A percentile compares a stretch with the other conserved stretches of the same genome.
These are phyloP conservation scores for Glycine soja DNA, from an alignment of 306 rosid genomes.

Conservation along the genomic window DNA sequence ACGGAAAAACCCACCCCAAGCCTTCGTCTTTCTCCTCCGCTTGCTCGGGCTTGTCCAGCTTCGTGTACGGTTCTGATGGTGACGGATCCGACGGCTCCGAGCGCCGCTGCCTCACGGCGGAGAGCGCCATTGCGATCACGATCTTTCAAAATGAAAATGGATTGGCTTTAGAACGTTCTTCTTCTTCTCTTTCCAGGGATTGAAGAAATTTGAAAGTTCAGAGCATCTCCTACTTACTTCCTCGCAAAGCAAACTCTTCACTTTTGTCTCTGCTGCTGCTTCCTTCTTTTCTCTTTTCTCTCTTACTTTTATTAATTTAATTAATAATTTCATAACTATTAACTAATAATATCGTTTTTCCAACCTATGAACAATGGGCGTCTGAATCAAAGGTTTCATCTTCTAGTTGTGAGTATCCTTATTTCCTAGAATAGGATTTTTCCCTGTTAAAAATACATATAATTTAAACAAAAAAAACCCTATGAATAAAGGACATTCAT, in stretches of 20 bases:
- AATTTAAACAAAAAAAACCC: no score
- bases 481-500: no score
- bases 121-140: constrained; percentile 60
- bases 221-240: constrained; percentile 43
- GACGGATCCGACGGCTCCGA: constrained; percentile 61
- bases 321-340: no score
- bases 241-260: constrained; percentile 42
- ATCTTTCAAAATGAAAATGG: constrained; percentile 30
- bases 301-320: neutral
- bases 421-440: no score
- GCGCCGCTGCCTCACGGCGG: constrained; percentile 67
- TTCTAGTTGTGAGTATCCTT: no score
- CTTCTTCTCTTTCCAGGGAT: constrained; percentile 51
- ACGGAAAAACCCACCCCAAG: constrained; percentile 71
- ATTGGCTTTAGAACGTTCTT: neutral
- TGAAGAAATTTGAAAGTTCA: constrained; percentile 47
- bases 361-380: no score
- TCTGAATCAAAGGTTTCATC: no score
- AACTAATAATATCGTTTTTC: no score
- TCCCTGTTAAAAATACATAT: no score
- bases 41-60: constrained; percentile 62
- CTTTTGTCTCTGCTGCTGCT: neutral
- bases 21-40: constrained; percentile 55
- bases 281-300: neutral
- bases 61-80: constrained; percentile 58